Evolutionary conservation across 352 stramenopile species (phyloP), one percentile per base, ranked within the genome.

Genomic region (Achlya hypogyna): DNA sequence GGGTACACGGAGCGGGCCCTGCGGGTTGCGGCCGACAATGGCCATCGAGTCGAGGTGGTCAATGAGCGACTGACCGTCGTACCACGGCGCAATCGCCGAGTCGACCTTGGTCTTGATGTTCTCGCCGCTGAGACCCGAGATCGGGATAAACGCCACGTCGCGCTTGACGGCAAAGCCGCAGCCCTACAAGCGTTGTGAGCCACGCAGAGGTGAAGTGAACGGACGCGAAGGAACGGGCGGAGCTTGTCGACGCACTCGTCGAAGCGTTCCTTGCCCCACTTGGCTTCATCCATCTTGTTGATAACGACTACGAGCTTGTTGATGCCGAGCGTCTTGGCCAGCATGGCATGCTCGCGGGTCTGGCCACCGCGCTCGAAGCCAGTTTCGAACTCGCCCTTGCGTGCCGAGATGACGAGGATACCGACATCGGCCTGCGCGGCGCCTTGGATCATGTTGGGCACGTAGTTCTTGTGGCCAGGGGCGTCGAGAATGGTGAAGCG

Each of bases 221-320:
- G n/a, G 58, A 68, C 86, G 28, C 82, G 81, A 59, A 92, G 65
- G 79, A 98, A 99, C 43, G 96, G 96, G 35, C 89, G 90, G 40
- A 99, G 89, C 78, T 98, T 99, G 31, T 78, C 86, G 28, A 97
- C 82, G 71, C 96, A 99, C 70, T 93, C 83, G 69, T 92, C 82
- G 38, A 78, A 92, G 63, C 95, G 89, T 35, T 96, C 88, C 72
- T 98, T 92, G 6, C 72, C 85, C 96, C 96, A 99, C 25, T 96
- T 97, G 20, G 86, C 85, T 62, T 99, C 97, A 78, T 99, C 97
- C 97, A 99, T 99, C 85, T 99, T 99, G 78, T 99, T 99, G 74
- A 99, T 97, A 18, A 98, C 96, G 35, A 99, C 96, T 65, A 99
- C 81, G 38, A 99, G 86, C 79, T 98, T 98, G 62, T 95, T 96